Evolutionary conservation across 75 land plant species (phyloP).

Genomic region (Ceratopteris richardii): DNA sequence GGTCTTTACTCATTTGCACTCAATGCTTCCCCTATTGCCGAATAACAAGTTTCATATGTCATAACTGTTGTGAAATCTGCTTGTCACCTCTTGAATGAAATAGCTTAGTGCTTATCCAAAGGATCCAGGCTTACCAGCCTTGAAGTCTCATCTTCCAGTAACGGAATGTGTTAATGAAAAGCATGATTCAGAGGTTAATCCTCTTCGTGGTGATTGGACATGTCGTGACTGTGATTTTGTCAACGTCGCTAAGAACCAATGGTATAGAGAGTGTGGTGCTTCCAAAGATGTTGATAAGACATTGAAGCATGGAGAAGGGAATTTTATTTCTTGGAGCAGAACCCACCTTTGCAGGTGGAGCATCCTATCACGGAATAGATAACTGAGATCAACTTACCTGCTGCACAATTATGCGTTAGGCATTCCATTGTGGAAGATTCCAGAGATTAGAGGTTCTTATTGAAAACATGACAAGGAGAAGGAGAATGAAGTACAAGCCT

Average conservation of each 20-base stretch:
- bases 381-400: too few relatives aligned
- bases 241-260: too few relatives aligned
- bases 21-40: conserved; percentile 17
- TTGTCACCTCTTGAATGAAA: conserved; percentile 45
- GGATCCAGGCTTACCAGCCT: conserved; percentile 42
- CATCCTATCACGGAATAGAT: too few relatives aligned
- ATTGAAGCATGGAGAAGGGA: too few relatives aligned
- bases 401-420: too few relatives aligned
- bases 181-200: conserved; percentile 19
- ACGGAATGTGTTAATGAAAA: conserved; percentile 20
- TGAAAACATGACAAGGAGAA: too few relatives aligned
- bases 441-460: too few relatives aligned
- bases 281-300: not conserved
- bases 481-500: too few relatives aligned
- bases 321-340: too few relatives aligned
- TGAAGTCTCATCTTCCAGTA: conserved; percentile 16
- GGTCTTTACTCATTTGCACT: conserved; percentile 61
- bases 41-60: conserved; percentile 2
- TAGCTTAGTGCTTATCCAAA: conserved; percentile 48
- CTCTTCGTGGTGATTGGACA: conserved; percentile 66
- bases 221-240: conserved; percentile 41
- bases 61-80: conserved; percentile 16
- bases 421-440: too few relatives aligned
- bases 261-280: not conserved
- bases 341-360: too few relatives aligned